Evolutionary conservation across 164 flowering plant genomes (phyloP).

Genomic region (Nelumbo lutea): DNA sequence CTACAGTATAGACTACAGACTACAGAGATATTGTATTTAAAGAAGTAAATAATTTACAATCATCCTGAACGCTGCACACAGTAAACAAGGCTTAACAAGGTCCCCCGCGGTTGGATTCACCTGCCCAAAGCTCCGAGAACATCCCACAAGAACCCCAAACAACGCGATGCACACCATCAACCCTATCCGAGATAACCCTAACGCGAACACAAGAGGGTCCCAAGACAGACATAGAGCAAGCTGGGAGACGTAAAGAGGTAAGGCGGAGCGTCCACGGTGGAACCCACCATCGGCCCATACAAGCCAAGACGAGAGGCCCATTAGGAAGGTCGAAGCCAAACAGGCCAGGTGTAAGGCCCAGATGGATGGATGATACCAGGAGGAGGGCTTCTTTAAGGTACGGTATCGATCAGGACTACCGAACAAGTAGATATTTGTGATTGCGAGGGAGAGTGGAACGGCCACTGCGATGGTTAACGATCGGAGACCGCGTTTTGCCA

Average conservation of each 20-base stretch:
- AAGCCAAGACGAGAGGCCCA: slow-evolving; percentile 79
- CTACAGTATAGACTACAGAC: no score
- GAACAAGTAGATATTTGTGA: slow-evolving; percentile 29
- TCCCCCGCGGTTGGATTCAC: slow-evolving; percentile 65
- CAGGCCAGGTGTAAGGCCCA: slow-evolving; percentile 48
- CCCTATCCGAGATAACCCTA: slow-evolving; percentile 40
- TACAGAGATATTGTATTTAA: background rate
- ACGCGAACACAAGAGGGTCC: slow-evolving; percentile 54
- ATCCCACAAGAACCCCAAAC: slow-evolving; percentile 40
- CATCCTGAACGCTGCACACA: slow-evolving; percentile 43
- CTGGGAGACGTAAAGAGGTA: slow-evolving; percentile 39
- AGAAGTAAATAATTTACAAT: slow-evolving; percentile 48
- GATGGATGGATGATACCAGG: slow-evolving; percentile 35
- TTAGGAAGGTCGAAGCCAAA: slow-evolving; percentile 33
- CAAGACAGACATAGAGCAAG: slow-evolving; percentile 42
- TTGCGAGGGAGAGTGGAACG: slow-evolving; percentile 40
- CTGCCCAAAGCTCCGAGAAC: slow-evolving; percentile 30
- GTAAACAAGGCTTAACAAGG: slow-evolving; percentile 63
- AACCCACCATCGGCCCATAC: slow-evolving; percentile 94
- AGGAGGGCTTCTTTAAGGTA: slow-evolving; percentile 21
- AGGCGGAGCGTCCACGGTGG: slow-evolving; percentile 42
- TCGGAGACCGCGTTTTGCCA: slow-evolving; percentile 69
- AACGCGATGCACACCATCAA: slow-evolving; percentile 33
- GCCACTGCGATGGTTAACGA: slow-evolving; percentile 51
- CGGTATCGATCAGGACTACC: slow-evolving; percentile 19